Conservation (phyloP, 1,139 yeast species). For the Magnusiomyces paraingens region DNA sequence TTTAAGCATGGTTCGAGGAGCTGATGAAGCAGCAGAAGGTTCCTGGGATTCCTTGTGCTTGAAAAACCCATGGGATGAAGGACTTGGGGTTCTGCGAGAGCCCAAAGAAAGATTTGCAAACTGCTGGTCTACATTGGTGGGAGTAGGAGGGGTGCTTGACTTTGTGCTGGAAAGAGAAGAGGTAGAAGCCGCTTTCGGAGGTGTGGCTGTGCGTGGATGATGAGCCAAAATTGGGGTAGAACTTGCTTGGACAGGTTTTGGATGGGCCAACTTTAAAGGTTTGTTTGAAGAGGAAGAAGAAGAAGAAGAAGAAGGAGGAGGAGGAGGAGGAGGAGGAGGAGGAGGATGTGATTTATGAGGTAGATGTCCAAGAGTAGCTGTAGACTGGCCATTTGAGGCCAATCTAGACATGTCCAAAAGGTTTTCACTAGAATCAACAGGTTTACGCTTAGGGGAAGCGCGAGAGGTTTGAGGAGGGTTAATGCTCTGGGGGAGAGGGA, state of each 20-base stretch:
- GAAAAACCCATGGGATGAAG: background rate
- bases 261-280: background rate
- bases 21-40: background rate
- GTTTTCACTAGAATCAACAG: background rate
- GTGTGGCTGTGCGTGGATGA: background rate
- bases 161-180: background rate
- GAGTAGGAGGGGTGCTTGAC: background rate
- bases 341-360: background rate
- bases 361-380: background rate
- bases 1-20: conserved; percentile 1
- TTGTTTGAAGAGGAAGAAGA: background rate
- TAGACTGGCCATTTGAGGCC: background rate
- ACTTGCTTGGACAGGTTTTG: background rate
- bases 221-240: background rate
- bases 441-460: background rate
- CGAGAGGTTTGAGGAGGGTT: background rate
- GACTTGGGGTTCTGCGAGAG: background rate
- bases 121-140: background rate
- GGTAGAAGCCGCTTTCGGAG: conserved; percentile 1
- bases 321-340: background rate
- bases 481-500: background rate
- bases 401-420: background rate
- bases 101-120: background rate
- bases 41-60: background rate
- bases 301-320: background rate